phyloP scores from a whole-genome alignment of 2,329 filamentous ascomycete species.

The Alternaria longipes region DNA sequence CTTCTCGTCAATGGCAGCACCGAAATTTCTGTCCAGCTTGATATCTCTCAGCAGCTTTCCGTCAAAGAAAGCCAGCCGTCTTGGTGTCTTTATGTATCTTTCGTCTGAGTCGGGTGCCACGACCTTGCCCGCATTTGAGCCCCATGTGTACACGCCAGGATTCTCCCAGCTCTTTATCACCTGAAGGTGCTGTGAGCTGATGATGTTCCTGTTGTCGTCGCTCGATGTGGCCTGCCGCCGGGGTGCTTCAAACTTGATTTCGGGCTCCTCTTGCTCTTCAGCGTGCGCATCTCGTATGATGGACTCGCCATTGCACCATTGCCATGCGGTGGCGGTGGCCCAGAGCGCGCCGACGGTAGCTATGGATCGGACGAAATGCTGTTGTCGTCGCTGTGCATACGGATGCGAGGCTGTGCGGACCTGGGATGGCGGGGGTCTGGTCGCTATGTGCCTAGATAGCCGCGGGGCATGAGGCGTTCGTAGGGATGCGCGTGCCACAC shows the following conservation, averaged over 20 bases:
- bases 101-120: slow-evolving; percentile 85
- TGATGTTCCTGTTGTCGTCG: slow-evolving; percentile 77
- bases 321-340: slow-evolving; percentile 55
- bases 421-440: slow-evolving; percentile 28
- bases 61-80: slow-evolving; percentile 83
- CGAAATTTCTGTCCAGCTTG: slow-evolving; percentile 83
- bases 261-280: slow-evolving; percentile 61
- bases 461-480: slow-evolving; percentile 35
- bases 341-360: slow-evolving; percentile 54
- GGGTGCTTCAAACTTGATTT: slow-evolving; percentile 74
- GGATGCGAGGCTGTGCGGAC: slow-evolving; percentile 43
- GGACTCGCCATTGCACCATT: slow-evolving; percentile 54
- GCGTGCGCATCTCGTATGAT: slow-evolving; percentile 57
- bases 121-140: slow-evolving; percentile 84
- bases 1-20: slow-evolving; percentile 84
- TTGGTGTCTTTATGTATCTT: slow-evolving; percentile 78
- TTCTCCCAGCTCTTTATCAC: slow-evolving; percentile 82
- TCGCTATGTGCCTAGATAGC: slow-evolving; percentile 39
- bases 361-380: slow-evolving; percentile 57
- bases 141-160: slow-evolving; percentile 94
- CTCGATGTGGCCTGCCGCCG: slow-evolving; percentile 65
- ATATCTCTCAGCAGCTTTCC: slow-evolving; percentile 84
- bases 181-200: slow-evolving; percentile 88
- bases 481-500: slow-evolving; percentile 42
- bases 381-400: slow-evolving; percentile 57